These are phyloP conservation scores for Aspergillus persii DNA, from an alignment of 2,329 filamentous ascomycete genomes.

Conservation along the genomic window DNA sequence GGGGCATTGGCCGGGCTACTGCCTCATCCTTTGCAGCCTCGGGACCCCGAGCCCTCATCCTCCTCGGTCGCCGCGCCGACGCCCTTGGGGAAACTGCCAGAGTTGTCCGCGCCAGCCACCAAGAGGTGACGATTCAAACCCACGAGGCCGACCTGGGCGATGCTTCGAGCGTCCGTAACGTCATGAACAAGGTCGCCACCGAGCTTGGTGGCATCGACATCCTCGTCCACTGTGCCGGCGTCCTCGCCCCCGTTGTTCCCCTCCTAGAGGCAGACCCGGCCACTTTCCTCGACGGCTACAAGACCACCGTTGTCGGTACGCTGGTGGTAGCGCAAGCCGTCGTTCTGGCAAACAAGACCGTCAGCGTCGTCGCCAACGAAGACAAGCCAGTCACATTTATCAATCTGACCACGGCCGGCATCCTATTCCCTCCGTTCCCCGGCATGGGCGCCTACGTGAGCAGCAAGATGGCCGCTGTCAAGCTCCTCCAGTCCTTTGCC, in stretches of 20 bases:
- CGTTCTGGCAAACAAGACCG: conserved; percentile 6
- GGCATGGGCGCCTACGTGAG: conserved; percentile 14
- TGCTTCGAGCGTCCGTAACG: not conserved
- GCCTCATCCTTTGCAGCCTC: conserved; percentile 13
- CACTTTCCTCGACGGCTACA: conserved; percentile 9
- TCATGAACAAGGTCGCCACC: conserved; percentile 3
- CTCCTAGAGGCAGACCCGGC: conserved; percentile 7
- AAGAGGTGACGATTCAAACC: not conserved
- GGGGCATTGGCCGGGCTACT: conserved; percentile 16
- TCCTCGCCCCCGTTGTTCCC: conserved; percentile 9
- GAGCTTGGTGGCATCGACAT: conserved; percentile 13
- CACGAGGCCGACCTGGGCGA: not conserved
- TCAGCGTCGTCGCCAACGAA: not conserved
- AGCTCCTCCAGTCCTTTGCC: conserved; percentile 11
- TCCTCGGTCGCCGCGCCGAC: conserved; percentile 10
- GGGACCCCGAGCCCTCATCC: conserved; percentile 11
- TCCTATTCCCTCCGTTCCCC: conserved; percentile 10
- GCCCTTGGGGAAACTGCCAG: not conserved
- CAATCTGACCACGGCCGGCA: conserved; percentile 10
- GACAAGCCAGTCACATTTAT: conserved; percentile 7
- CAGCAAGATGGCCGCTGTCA: conserved; percentile 15
- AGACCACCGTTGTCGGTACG: conserved; percentile 9
- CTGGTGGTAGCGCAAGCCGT: conserved; percentile 8
- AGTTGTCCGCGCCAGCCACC: not conserved
- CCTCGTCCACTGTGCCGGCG: conserved; percentile 10